Conservation (phyloP, 164 flowering plant species). For the Berberis thunbergii region DNA sequence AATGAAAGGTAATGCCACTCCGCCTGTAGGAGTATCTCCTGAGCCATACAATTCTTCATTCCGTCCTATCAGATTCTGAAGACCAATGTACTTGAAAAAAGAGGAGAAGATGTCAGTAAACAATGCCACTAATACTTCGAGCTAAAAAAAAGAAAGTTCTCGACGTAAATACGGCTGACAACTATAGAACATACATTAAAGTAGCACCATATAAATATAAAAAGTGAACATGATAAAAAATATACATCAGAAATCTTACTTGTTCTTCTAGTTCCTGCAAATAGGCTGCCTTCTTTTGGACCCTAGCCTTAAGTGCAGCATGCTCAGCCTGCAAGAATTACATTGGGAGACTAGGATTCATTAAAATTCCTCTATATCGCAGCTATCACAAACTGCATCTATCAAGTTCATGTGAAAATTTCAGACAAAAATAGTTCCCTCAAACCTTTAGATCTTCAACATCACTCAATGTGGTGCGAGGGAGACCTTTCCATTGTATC, state of each 20-base stretch:
- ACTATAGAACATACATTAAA: too few relatives aligned
- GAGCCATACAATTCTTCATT: slow-evolving; percentile 75
- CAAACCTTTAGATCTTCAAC: slow-evolving; percentile 69
- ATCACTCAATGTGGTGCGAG: slow-evolving; percentile 53
- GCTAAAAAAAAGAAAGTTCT: too few relatives aligned
- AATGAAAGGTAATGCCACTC: slow-evolving; percentile 90
- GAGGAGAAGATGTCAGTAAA: slow-evolving; percentile 5
- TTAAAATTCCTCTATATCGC: not conserved
- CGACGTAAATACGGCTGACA: too few relatives aligned
- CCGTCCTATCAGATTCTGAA: slow-evolving; percentile 69
- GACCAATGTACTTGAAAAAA: slow-evolving; percentile 50
- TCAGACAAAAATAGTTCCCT: not conserved
- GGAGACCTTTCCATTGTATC: slow-evolving; percentile 80
- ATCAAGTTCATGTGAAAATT: not conserved
- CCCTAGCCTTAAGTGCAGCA: slow-evolving; percentile 39
- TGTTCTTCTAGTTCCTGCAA: slow-evolving; percentile 79
- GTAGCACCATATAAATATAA: not conserved
- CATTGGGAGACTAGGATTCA: slow-evolving; percentile 3
- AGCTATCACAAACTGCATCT: not conserved
- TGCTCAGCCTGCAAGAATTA: slow-evolving; percentile 51
- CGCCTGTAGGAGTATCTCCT: slow-evolving; percentile 76
- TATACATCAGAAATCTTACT: slow-evolving; percentile 27
- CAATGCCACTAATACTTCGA: not conserved
- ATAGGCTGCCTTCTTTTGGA: slow-evolving; percentile 80
- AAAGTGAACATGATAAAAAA: not conserved